These are phyloP conservation scores for Mycena filopes DNA, from an alignment of 768 basidiomycete genomes.

Conservation along the genomic window DNA sequence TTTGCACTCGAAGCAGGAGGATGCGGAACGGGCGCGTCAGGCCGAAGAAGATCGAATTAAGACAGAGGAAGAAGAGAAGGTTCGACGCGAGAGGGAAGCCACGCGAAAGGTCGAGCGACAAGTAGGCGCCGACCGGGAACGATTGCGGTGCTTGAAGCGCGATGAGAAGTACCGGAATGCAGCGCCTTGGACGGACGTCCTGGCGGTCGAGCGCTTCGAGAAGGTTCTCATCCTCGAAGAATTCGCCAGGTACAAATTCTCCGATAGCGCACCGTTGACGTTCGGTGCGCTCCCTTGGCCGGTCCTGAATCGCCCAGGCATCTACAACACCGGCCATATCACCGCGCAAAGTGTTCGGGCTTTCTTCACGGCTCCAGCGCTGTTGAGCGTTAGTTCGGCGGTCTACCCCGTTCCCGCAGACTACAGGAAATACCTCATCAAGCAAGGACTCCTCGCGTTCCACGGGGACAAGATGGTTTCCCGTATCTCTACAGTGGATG, in stretches of 20 bases:
- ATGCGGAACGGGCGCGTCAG: background rate
- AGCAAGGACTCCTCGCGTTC: conserved; percentile 8
- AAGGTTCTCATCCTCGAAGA: conserved; percentile 3
- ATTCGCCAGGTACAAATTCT: conserved; percentile 6
- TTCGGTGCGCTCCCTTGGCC: conserved; percentile 19
- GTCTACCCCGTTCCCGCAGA: background rate
- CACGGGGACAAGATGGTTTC: conserved; percentile 11
- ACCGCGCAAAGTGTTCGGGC: background rate
- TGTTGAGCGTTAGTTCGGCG: background rate
- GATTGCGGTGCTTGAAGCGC: conserved; percentile 3
- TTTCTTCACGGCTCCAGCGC: background rate
- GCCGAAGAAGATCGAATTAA: background rate
- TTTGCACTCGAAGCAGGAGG: background rate
- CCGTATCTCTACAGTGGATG: conserved; percentile 2
- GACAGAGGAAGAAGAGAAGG: background rate
- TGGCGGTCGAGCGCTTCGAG: conserved; percentile 9
- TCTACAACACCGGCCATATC: background rate
- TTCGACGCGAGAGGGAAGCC: background rate
- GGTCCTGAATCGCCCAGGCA: background rate
- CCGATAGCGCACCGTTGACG: conserved; percentile 5
- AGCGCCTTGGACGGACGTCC: background rate
- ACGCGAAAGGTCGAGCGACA: background rate
- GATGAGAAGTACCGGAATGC: background rate
- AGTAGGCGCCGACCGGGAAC: background rate
- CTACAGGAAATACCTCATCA: conserved; percentile 3